A percentile compares a stretch with the other conserved stretches of the same genome.
Conservation (phyloP, 139 green algal species). For the Raphidocelis subcapitata region DNA sequence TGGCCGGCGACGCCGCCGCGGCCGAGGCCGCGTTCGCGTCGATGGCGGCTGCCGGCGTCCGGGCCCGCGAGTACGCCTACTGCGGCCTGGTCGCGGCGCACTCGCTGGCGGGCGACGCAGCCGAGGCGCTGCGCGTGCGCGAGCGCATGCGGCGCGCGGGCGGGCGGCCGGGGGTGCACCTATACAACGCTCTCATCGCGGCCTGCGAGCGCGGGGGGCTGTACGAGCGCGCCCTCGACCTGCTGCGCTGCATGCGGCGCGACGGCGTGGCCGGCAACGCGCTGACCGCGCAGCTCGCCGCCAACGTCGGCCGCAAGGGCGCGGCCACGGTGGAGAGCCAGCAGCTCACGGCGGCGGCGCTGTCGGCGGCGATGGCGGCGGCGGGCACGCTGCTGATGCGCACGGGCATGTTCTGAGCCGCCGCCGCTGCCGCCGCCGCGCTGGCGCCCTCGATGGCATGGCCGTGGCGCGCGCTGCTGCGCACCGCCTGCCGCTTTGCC, state of each 20-base stretch:
- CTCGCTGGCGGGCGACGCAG: constrained; percentile 61
- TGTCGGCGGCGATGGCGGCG: constrained; percentile 78
- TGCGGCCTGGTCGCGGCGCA: constrained; percentile 76
- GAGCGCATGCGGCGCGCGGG: constrained; percentile 9
- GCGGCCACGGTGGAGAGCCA: constrained; percentile 65
- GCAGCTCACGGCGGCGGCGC: constrained; percentile 68
- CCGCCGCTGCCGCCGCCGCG: too few relatives aligned
- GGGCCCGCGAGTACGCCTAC: constrained; percentile 75
- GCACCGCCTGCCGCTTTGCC: too few relatives aligned
- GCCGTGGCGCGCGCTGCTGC: too few relatives aligned
- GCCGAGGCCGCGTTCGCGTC: constrained; percentile 50
- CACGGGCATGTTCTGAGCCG: constrained; percentile 65
- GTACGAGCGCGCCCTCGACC: constrained; percentile 53
- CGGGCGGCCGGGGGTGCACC: constrained; percentile 49
- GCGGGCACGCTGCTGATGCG: constrained; percentile 78
- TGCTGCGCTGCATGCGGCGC: constrained; percentile 51
- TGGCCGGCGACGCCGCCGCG: constrained; percentile 50
- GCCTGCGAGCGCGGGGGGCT: constrained; percentile 71
- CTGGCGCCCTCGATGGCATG: too few relatives aligned
- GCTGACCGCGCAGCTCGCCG: constrained; percentile 58
- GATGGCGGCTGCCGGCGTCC: constrained; percentile 10
- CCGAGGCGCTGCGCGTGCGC: constrained; percentile 49
- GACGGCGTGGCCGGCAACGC: constrained; percentile 53
- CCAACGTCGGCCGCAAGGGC: constrained; percentile 62
- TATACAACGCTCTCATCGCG: constrained; percentile 88